Evolutionary conservation across 192 early-diverging fungal genomes (phyloP).

Genomic region (Backusella westeae): DNA sequence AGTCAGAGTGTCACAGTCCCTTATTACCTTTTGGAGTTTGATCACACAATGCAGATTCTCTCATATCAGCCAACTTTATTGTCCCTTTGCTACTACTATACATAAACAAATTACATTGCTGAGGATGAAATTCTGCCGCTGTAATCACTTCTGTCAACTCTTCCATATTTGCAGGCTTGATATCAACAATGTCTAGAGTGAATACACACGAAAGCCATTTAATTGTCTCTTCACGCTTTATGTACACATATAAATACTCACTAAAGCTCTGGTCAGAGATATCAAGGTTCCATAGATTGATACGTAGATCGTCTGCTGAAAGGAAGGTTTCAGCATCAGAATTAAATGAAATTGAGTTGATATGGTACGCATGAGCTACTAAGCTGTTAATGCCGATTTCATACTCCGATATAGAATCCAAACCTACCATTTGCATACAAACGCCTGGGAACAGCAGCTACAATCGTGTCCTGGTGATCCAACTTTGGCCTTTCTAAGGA

Average conservation of each 20-base stretch:
- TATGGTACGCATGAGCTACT: constrained; percentile 97
- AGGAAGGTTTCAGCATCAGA: constrained; percentile 98
- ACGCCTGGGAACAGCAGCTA: constrained; percentile 92
- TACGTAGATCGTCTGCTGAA: constrained; percentile 95
- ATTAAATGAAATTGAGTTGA: constrained; percentile 99
- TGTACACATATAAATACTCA: constrained; percentile 26
- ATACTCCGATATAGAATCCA: neutral
- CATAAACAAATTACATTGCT: constrained; percentile 86
- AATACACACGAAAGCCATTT: too few species aligned
- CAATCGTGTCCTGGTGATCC: constrained; percentile 93
- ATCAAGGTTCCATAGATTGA: constrained; percentile 99
- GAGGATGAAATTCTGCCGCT: too few species aligned
- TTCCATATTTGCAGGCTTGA: constrained; percentile 99
- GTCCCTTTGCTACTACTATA: constrained; percentile 98
- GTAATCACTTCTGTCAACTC: too few species aligned
- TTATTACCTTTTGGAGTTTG: constrained; percentile 81
- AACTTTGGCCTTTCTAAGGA: constrained; percentile 79
- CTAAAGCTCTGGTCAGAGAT: constrained; percentile 98
- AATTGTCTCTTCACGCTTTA: neutral
- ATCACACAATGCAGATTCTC: constrained; percentile 92
- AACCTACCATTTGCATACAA: constrained; percentile 82
- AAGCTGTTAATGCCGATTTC: neutral
- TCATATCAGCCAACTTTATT: constrained; percentile 97
- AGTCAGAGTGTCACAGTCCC: too few species aligned
- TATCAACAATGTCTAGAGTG: constrained; percentile 94